phyloP scores from a whole-genome alignment of 352 stramenopile species.

The Phytophthora cactorum region DNA sequence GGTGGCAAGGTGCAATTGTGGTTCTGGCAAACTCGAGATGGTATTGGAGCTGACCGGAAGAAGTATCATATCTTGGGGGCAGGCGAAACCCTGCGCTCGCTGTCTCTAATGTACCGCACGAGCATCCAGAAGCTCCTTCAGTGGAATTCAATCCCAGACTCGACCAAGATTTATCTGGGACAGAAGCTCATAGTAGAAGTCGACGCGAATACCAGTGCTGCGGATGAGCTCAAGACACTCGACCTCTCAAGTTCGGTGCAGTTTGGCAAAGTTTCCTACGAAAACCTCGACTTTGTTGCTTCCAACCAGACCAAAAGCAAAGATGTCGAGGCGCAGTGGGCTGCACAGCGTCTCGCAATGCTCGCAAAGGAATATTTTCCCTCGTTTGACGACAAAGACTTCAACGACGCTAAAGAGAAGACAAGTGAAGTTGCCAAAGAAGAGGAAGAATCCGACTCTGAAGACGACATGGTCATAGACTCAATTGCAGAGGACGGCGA shows the following conservation, averaged over 20 bases:
- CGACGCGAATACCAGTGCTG: slow-evolving; percentile 38
- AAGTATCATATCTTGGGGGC: slow-evolving; percentile 81
- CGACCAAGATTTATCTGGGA: slow-evolving; percentile 73
- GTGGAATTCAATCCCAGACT: slow-evolving; percentile 78
- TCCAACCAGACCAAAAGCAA: slow-evolving; percentile 60
- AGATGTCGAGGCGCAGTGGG: slow-evolving; percentile 66
- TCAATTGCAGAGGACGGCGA: slow-evolving; percentile 18
- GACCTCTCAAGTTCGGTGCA: slow-evolving; percentile 50
- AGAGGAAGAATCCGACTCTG: slow-evolving; percentile 38
- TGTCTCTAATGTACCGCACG: slow-evolving; percentile 82
- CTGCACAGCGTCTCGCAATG: slow-evolving; percentile 54
- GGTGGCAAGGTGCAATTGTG: slow-evolving; percentile 67
- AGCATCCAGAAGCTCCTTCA: slow-evolving; percentile 70
- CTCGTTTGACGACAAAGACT: slow-evolving; percentile 40
- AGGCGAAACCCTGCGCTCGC: slow-evolving; percentile 68
- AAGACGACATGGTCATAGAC: slow-evolving; percentile 41
- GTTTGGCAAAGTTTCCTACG: slow-evolving; percentile 68
- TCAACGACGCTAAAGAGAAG: slow-evolving; percentile 21
- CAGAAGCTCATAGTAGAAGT: slow-evolving; percentile 81
- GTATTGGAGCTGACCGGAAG: slow-evolving; percentile 46
- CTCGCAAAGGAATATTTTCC: slow-evolving; percentile 78
- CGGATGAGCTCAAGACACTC: slow-evolving; percentile 66
- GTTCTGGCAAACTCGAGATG: slow-evolving; percentile 70
- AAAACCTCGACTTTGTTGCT: slow-evolving; percentile 71
- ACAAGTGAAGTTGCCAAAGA: slow-evolving; percentile 29